phyloP scores from a whole-genome alignment of 108 stramenopile species.

The Pseudonitzschia delicatissima region DNA sequence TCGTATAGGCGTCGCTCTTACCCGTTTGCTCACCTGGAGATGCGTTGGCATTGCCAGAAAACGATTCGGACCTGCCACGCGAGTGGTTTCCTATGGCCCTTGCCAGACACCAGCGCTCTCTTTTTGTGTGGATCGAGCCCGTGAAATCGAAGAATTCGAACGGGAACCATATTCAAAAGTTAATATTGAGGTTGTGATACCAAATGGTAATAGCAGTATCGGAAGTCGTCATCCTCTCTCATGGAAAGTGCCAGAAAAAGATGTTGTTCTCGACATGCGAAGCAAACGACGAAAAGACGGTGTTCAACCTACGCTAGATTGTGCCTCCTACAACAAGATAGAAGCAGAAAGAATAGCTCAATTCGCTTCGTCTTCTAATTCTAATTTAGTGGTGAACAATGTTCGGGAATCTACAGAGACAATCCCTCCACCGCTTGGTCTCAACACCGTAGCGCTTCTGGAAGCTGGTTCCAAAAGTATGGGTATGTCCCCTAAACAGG shows the following conservation, averaged over 20 bases:
- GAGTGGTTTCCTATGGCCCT: constrained; percentile 65
- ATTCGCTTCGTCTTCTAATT: constrained; percentile 5
- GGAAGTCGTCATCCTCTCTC: not conserved
- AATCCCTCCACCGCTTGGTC: constrained; percentile 21
- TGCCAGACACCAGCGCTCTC: constrained; percentile 83
- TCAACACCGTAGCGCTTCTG: constrained; percentile 33
- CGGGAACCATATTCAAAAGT: constrained; percentile 57
- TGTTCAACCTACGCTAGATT: not conserved
- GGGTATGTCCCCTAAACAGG: constrained; percentile 34
- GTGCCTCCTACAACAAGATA: not conserved
- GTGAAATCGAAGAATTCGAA: constrained; percentile 50
- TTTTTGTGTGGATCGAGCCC: constrained; percentile 61
- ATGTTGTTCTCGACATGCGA: not conserved
- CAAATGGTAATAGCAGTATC: not conserved
- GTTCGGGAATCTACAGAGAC: not conserved
- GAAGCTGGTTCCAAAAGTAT: constrained; percentile 36
- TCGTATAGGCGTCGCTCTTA: constrained; percentile 69
- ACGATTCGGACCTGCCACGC: constrained; percentile 35
- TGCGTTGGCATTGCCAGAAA: constrained; percentile 39
- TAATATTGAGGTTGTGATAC: not conserved
- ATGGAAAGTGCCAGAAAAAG: constrained; percentile 12
- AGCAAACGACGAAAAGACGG: constrained; percentile 16
- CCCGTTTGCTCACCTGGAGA: constrained; percentile 65
- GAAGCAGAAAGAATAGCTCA: constrained; percentile 10
- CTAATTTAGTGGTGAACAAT: constrained; percentile 6